These are phyloP conservation scores for Syzygium jambos DNA, from an alignment of 345 rosid genomes.

Conservation along the genomic window DNA sequence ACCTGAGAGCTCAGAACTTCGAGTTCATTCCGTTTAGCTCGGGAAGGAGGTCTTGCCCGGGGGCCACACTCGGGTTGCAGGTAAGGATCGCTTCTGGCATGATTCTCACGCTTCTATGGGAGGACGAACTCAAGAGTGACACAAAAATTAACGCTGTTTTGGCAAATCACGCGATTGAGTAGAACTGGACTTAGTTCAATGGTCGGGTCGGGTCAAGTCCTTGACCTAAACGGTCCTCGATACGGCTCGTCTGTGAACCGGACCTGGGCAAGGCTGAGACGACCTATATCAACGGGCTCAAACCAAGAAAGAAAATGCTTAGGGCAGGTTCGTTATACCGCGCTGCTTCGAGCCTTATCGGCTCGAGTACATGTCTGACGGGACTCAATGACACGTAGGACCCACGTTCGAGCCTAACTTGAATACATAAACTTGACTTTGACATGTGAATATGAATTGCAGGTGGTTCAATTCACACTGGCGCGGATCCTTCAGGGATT, in stretches of 20 bases:
- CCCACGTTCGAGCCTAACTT: background rate
- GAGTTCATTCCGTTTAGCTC: conserved; percentile 36
- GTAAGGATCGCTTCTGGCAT: background rate
- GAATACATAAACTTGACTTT: background rate
- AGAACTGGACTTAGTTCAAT: background rate
- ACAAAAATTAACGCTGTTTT: background rate
- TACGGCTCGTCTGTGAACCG: background rate
- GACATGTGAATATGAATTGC: background rate
- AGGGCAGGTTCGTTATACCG: background rate
- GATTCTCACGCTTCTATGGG: background rate
- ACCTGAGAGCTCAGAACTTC: conserved; percentile 7
- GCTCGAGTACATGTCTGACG: background rate
- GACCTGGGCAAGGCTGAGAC: background rate
- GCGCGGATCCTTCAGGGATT: conserved; percentile 50
- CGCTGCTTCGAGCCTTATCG: background rate
- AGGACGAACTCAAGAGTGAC: background rate
- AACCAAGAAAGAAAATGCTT: background rate
- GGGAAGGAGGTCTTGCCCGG: conserved; percentile 59
- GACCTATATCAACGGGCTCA: background rate
- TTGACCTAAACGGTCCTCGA: background rate
- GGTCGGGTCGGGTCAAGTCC: background rate
- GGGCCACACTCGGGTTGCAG: conserved; percentile 22
- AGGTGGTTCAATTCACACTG: conserved; percentile 28
- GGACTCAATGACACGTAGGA: background rate
- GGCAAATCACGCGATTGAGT: background rate